These are phyloP conservation scores for Candida manassasensis DNA, from an alignment of 805 yeast genomes.

Conservation along the genomic window DNA sequence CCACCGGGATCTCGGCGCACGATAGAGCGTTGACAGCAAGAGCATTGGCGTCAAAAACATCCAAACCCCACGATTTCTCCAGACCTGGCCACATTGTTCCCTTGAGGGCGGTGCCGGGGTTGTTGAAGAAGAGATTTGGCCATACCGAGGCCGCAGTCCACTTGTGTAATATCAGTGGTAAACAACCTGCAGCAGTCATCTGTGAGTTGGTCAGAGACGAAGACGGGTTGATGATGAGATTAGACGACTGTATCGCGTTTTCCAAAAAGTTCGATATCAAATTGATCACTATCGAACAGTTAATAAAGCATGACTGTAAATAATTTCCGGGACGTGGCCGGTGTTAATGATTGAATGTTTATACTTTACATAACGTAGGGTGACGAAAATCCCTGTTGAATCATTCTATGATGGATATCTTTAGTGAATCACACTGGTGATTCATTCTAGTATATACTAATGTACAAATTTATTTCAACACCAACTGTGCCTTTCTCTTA, in stretches of 20 bases:
- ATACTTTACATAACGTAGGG: too few relatives aligned
- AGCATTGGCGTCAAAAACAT: slow-evolving; percentile 56
- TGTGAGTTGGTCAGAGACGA: slow-evolving; percentile 91
- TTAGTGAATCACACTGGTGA: too few relatives aligned
- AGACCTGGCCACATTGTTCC: slow-evolving; percentile 96
- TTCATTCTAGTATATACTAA: neutral
- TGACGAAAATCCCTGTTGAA: too few relatives aligned
- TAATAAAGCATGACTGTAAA: slow-evolving; percentile 37
- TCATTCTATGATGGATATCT: too few relatives aligned
- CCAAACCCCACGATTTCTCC: slow-evolving; percentile 63
- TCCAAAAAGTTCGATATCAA: slow-evolving; percentile 58
- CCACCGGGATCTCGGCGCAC: slow-evolving; percentile 94
- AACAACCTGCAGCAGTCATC: slow-evolving; percentile 84
- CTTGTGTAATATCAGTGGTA: slow-evolving; percentile 68
- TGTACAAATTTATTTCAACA: slow-evolving; percentile 38
- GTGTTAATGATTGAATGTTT: too few relatives aligned
- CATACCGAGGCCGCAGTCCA: slow-evolving; percentile 98
- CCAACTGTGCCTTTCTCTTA: slow-evolving; percentile 83
- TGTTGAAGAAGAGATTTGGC: slow-evolving; percentile 78
- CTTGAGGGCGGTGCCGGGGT: slow-evolving; percentile 82
- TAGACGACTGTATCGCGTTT: slow-evolving; percentile 77
- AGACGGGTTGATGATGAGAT: slow-evolving; percentile 94
- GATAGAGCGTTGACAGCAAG: slow-evolving; percentile 85
- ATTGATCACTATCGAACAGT: slow-evolving; percentile 72
- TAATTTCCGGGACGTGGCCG: too few relatives aligned